Evolutionary conservation across 495 filamentous ascomycete genomes (phyloP), one percentile per base, ranked within the genome.

Genomic region (Annulohypoxylon bovei): DNA sequence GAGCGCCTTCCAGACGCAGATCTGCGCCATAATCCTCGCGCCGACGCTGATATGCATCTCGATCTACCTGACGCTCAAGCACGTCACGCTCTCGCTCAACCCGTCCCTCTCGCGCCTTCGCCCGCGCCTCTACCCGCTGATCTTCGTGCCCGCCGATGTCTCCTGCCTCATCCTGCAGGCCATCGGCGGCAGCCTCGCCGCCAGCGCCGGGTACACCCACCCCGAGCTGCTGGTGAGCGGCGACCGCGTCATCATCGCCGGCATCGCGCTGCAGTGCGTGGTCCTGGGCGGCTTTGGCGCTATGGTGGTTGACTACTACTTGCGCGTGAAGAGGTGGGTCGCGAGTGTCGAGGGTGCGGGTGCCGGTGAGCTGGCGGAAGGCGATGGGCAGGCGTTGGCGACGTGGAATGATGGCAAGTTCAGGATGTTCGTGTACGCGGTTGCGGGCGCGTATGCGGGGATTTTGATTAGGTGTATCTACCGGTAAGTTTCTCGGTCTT

Each of bases 391-490:
- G 30, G 79, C 76, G 12, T 68, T 81, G 33, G 67, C 40, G 6
- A 57, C 80, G 22, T 79, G 83, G 74, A 40, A 67, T 16, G 73
- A 81, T 39, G 72, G 50, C 40, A 79, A 79, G 49, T 89, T 92
- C 68, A 74, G 81, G 30, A 65, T 84, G 33, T 86, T 92, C 64
- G 59, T 84, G 28, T 76, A 74, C 16, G 85, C 82, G 1, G 81
- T 89, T 39, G 65, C 81, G 5, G 77, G 85, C 30, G 88, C 90
- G 9, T 92, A 87, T 71, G 25, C 83, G 12, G 86, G 85, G 6
- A 87, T 92, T 33, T 72, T 92, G 72, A 84, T 88, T 33, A 81
- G 89, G 62, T 93, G 90, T 72, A 85, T 91, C 55, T 91, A 91
- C 71, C 87, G 90, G 84, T 88, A 67, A 59, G 79, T 77, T 40